Percentiles rank a stretch among this genome's conserved stretches.
Evolutionary conservation across 257 asterid species (phyloP).

Genomic region (Nicotiana noctiflora): DNA sequence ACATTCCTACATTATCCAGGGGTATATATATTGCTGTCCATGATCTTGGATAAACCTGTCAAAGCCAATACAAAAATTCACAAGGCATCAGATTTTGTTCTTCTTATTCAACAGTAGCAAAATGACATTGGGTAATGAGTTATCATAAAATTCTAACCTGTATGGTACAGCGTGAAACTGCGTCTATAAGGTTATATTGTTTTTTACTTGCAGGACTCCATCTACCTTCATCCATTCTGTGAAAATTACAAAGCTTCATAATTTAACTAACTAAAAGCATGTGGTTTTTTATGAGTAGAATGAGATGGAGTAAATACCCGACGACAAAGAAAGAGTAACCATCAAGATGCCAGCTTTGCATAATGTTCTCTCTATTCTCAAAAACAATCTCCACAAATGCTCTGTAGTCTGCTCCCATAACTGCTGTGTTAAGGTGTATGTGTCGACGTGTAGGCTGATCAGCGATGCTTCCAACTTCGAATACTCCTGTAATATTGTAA

Average conservation of each 20-base stretch:
- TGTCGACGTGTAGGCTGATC: conserved; percentile 28
- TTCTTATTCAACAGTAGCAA: not conserved
- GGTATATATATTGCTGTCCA: conserved; percentile 59
- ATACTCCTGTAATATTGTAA: conserved; percentile 48
- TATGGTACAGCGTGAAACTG: conserved; percentile 49
- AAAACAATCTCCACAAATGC: conserved; percentile 61
- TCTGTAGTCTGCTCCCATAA: conserved; percentile 53
- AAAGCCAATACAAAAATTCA: not conserved
- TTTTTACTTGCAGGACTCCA: conserved; percentile 40
- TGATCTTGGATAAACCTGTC: conserved; percentile 58
- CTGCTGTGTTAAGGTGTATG: conserved; percentile 40
- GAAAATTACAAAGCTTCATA: not conserved
- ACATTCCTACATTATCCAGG: conserved; percentile 70
- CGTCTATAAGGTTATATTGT: conserved; percentile 56
- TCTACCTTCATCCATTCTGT: conserved; percentile 50
- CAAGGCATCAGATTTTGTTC: not conserved
- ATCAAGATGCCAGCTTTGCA: conserved; percentile 70
- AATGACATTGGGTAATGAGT: not conserved
- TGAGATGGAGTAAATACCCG: conserved; percentile 32
- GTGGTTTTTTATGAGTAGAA: not conserved
- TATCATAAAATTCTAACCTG: conserved; percentile 25
- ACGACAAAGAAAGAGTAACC: conserved; percentile 71
- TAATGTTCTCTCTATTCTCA: conserved; percentile 42
- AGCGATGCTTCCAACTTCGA: conserved; percentile 46
- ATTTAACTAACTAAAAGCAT: not conserved